These are phyloP conservation scores for Acanthamoeba lugdunensis DNA, from an alignment of 208 protist genomes.

Conservation along the genomic window DNA sequence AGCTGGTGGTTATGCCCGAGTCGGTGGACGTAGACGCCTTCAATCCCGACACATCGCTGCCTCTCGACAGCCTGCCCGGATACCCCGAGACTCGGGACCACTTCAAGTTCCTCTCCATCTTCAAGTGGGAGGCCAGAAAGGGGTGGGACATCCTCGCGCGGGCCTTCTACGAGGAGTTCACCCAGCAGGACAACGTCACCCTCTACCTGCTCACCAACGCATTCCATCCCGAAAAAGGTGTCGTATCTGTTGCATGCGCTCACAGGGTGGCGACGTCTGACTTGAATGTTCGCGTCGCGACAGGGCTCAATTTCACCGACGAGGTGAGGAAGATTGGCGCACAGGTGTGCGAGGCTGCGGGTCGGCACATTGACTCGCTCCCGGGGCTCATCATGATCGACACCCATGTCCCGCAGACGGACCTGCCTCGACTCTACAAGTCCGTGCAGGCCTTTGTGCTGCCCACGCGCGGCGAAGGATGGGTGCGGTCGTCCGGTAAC, in stretches of 20 bases:
- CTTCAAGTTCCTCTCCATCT: conserved; percentile 79
- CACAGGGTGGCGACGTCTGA: neutral
- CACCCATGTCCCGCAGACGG: conserved; percentile 37
- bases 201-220: conserved; percentile 71
- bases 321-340: conserved; percentile 42
- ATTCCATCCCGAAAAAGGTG: conserved; percentile 64
- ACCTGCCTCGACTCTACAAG: conserved; percentile 87
- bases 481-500: neutral
- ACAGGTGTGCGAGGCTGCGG: conserved; percentile 25
- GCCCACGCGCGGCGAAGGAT: conserved; percentile 89
- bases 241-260: neutral
- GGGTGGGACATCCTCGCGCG: conserved; percentile 79
- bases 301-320: conserved; percentile 44
- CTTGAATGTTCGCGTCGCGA: too few species aligned
- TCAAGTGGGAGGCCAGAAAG: conserved; percentile 84
- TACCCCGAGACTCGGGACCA: conserved; percentile 62
- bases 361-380: neutral
- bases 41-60: conserved; percentile 15
- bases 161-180: conserved; percentile 76
- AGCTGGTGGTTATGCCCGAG: conserved; percentile 72
- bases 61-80: conserved; percentile 11
- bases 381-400: conserved; percentile 44
- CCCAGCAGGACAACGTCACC: conserved; percentile 23
- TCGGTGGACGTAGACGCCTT: conserved; percentile 63
- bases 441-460: conserved; percentile 90